phyloP scores from a whole-genome alignment of 805 yeast species.

The Myxozyma neotropica region DNA sequence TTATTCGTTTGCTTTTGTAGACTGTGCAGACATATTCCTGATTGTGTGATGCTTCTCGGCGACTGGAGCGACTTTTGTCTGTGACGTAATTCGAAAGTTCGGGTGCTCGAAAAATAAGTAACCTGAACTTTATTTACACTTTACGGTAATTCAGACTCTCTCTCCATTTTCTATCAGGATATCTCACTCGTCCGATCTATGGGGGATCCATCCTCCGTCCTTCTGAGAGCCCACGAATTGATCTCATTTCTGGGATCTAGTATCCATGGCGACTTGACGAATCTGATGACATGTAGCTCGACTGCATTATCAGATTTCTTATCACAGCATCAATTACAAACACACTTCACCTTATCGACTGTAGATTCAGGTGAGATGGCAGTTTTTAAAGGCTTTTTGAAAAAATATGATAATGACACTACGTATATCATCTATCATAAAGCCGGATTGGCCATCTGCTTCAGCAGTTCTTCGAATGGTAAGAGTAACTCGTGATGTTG shows the following conservation, averaged over 20 bases:
- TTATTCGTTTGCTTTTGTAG: neutral
- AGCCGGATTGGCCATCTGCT: slow-evolving; percentile 8
- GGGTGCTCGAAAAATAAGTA: too few species aligned
- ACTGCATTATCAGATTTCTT: neutral
- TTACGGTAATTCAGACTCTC: neutral
- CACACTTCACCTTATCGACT: neutral
- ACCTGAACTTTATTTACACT: too few species aligned
- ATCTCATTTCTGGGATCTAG: neutral
- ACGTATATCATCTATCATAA: slow-evolving; percentile 6
- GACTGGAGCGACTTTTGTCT: too few species aligned
- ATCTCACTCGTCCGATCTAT: too few species aligned
- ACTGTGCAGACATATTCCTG: neutral
- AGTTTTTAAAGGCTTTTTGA: neutral
- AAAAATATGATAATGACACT: slow-evolving; percentile 13
- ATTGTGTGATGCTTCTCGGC: neutral
- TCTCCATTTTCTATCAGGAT: neutral
- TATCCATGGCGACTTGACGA: neutral
- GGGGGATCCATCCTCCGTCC: neutral
- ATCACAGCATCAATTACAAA: neutral
- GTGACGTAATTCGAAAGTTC: too few species aligned
- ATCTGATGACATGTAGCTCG: neutral
- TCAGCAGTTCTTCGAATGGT: neutral
- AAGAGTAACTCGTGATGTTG: neutral
- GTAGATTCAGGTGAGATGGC: neutral
- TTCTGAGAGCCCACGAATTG: neutral